phyloP scores from a whole-genome alignment of 2,329 filamentous ascomycete genomes.

The Colletotrichum coccodes region DNA sequence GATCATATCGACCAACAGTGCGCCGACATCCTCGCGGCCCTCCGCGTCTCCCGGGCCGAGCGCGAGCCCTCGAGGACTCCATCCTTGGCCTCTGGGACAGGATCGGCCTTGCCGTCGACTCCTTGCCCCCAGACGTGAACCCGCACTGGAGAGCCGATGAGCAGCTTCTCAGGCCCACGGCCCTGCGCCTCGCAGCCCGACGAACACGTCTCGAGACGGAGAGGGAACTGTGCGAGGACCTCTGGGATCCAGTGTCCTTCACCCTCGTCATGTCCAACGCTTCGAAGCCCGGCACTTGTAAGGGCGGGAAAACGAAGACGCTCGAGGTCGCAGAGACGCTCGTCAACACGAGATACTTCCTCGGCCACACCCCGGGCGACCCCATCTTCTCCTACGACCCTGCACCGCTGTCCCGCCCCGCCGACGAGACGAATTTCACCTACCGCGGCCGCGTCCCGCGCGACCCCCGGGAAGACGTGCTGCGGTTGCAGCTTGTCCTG shows the following conservation, averaged over 20 bases:
- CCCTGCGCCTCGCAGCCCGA: neutral
- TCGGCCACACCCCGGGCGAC: slow-evolving; percentile 37
- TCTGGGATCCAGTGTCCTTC: neutral
- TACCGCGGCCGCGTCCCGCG: slow-evolving; percentile 39
- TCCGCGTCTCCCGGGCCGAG: neutral
- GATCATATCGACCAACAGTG: neutral
- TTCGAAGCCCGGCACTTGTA: too few relatives aligned
- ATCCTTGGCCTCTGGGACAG: neutral
- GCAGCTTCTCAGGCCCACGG: slow-evolving; percentile 7
- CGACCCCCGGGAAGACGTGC: slow-evolving; percentile 28
- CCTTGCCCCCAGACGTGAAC: neutral
- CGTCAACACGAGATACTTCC: slow-evolving; percentile 33
- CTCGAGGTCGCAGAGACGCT: neutral
- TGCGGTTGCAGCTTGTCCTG: slow-evolving; percentile 30
- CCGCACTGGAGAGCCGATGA: neutral
- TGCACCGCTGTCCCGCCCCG: neutral
- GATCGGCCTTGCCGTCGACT: neutral
- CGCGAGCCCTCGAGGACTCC: neutral
- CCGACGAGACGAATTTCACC: slow-evolving; percentile 8
- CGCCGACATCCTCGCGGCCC: neutral
- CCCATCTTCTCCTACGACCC: slow-evolving; percentile 40
- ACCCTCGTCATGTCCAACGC: neutral
- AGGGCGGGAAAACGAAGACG: neutral
- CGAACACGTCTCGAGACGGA: neutral
- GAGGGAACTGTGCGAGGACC: neutral